Evolutionary conservation across 2,329 filamentous ascomycete genomes (phyloP).

Genomic region (Penicillium sp.): DNA sequence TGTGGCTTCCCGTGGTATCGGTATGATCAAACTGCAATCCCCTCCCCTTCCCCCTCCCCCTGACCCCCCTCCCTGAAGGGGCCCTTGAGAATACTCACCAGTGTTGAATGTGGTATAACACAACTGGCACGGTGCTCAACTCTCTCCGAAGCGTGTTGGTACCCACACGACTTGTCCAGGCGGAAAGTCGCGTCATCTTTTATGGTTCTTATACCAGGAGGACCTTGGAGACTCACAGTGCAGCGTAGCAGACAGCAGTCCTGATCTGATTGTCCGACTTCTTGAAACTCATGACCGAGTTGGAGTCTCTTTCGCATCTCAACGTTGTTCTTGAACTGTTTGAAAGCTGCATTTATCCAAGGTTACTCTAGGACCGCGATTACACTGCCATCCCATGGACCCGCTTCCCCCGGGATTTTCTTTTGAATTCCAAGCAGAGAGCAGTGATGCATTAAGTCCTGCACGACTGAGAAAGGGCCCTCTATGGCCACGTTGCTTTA

Average conservation of each 20-base stretch:
- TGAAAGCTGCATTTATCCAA: conserved; percentile 68
- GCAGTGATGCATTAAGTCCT: conserved; percentile 61
- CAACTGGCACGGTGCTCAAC: conserved; percentile 73
- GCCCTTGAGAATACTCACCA: conserved; percentile 41
- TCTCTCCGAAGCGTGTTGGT: conserved; percentile 82
- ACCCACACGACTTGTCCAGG: conserved; percentile 90
- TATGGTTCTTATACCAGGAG: conserved; percentile 75
- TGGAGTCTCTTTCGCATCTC: conserved; percentile 60
- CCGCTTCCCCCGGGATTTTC: conserved; percentile 45
- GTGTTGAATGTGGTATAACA: conserved; percentile 57
- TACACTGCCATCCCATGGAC: conserved; percentile 54
- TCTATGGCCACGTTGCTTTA: conserved; percentile 41
- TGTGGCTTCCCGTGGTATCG: conserved; percentile 99
- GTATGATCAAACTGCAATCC: conserved; percentile 77
- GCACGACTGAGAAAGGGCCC: conserved; percentile 59
- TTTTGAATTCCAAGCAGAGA: conserved; percentile 51
- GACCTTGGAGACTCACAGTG: conserved; percentile 79
- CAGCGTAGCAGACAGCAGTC: conserved; percentile 69
- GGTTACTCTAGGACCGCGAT: conserved; percentile 65
- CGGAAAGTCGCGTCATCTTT: conserved; percentile 67
- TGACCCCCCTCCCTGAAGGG: conserved; percentile 28
- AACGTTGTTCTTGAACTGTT: conserved; percentile 50
- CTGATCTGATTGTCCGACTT: conserved; percentile 61
- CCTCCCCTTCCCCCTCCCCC: conserved; percentile 35
- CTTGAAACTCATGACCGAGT: conserved; percentile 68